These are phyloP conservation scores for Endogone sp. DNA, from an alignment of 192 early-diverging fungal genomes.

Conservation along the genomic window DNA sequence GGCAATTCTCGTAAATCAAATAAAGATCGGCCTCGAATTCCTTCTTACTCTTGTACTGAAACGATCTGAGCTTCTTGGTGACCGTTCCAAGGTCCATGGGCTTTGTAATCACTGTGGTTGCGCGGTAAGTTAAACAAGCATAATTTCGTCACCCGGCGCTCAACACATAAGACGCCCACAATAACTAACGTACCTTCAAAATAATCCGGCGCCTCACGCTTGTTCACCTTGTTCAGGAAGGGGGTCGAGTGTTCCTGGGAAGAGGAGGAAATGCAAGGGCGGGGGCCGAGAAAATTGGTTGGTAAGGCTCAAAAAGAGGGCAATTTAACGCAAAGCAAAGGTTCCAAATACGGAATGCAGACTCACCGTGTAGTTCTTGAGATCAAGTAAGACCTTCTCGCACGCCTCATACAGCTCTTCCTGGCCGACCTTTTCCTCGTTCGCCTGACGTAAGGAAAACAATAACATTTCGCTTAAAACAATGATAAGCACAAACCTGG, in stretches of 20 bases:
- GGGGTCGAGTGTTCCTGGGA: conserved; percentile 74
- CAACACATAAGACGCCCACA: neutral
- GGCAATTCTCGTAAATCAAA: conserved; percentile 91
- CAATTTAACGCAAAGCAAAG: too few species aligned
- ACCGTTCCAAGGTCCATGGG: conserved; percentile 97
- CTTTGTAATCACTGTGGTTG: conserved; percentile 70
- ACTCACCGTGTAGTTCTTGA: conserved; percentile 70
- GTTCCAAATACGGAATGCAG: neutral
- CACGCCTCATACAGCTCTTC: conserved; percentile 88
- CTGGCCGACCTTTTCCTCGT: conserved; percentile 81
- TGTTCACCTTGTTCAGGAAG: conserved; percentile 84
- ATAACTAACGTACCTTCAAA: conserved; percentile 57
- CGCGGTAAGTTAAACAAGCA: conserved; percentile 2
- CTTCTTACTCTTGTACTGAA: conserved; percentile 80
- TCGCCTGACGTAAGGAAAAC: conserved; percentile 45
- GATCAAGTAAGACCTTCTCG: conserved; percentile 77
- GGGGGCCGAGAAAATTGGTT: too few species aligned
- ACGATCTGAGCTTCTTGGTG: conserved; percentile 77
- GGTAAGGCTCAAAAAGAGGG: too few species aligned
- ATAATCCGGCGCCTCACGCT: conserved; percentile 91
- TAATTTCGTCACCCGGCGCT: neutral
- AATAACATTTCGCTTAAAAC: neutral
- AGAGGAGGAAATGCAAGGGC: too few species aligned
- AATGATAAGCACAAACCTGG: conserved; percentile 2
- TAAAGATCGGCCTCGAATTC: conserved; percentile 86